Percentiles rank a stretch among this genome's conserved stretches.
Evolutionary conservation across 2,329 filamentous ascomycete genomes (phyloP).

Genomic region (Emergomyces pasteurianus): DNA sequence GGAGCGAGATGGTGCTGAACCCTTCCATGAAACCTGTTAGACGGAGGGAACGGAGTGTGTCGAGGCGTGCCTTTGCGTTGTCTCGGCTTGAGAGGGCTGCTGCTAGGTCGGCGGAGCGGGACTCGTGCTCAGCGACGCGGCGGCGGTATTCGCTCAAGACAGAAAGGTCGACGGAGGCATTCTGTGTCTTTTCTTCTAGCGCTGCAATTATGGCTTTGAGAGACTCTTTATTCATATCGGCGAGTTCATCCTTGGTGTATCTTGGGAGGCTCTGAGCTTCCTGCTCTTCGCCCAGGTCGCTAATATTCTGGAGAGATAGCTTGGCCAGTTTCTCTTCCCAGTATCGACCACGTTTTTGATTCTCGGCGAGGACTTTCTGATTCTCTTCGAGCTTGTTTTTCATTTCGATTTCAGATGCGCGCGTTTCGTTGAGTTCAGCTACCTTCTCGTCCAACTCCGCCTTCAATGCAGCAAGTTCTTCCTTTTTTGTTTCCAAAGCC

Average conservation of each 20-base stretch:
- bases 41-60: conserved; percentile 79
- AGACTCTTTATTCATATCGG: conserved; percentile 49
- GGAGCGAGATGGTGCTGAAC: conserved; percentile 83
- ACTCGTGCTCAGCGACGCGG: conserved; percentile 68
- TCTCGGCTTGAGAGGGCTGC: conserved; percentile 68
- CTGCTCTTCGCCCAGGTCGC: conserved; percentile 51
- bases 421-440: conserved; percentile 73
- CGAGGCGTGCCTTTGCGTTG: conserved; percentile 77
- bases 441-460: conserved; percentile 76
- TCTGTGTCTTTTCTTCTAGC: conserved; percentile 66
- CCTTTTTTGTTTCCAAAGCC: conserved; percentile 64
- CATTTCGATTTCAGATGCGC: conserved; percentile 93
- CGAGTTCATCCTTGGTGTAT: conserved; percentile 61
- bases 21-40: conserved; percentile 98
- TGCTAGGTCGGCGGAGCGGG: conserved; percentile 72
- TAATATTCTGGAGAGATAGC: conserved; percentile 68
- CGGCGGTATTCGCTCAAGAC: conserved; percentile 84
- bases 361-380: conserved; percentile 76
- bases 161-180: conserved; percentile 73
- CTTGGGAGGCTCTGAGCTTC: conserved; percentile 47
- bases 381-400: conserved; percentile 95
- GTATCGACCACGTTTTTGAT: conserved; percentile 69
- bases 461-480: conserved; percentile 69
- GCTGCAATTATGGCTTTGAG: conserved; percentile 54
- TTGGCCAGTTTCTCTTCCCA: conserved; percentile 87